Percentiles rank a stretch among this genome's conserved stretches.
phyloP scores from a whole-genome alignment of 1,284 basidiomycete species.

The Bjerkandera adusta region DNA sequence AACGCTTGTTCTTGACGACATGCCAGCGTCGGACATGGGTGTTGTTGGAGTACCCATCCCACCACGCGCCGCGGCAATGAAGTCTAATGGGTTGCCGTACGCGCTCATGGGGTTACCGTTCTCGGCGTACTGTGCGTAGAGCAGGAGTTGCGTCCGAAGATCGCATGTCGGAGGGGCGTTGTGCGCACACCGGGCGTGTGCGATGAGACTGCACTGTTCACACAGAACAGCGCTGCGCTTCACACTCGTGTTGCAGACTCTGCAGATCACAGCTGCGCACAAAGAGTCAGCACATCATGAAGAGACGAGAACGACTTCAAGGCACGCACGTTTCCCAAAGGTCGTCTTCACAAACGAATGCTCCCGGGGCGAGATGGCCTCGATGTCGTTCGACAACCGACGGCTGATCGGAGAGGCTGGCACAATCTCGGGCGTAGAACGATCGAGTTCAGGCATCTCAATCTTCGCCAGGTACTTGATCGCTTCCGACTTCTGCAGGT shows the following conservation, averaged over 20 bases:
- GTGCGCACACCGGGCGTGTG: constrained; percentile 76
- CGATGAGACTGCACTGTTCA: constrained; percentile 86
- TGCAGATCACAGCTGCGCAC: constrained; percentile 76
- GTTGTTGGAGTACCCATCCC: constrained; percentile 36
- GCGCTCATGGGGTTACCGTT: constrained; percentile 51
- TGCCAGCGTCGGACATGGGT: constrained; percentile 52
- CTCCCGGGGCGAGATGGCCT: constrained; percentile 54
- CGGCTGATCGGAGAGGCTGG: constrained; percentile 24
- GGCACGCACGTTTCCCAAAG: constrained; percentile 81
- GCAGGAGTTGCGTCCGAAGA: constrained; percentile 70
- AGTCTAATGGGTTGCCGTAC: constrained; percentile 52
- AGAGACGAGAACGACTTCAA: constrained; percentile 2
- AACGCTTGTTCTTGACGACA: constrained; percentile 45
- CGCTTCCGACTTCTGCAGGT: constrained; percentile 71
- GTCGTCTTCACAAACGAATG: constrained; percentile 91
- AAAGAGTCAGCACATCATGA: constrained; percentile 19
- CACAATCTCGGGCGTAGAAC: constrained; percentile 36
- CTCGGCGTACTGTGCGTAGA: constrained; percentile 73
- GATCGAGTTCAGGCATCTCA: constrained; percentile 46
- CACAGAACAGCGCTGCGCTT: constrained; percentile 90
- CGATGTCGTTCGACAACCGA: constrained; percentile 40
- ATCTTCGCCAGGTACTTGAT: constrained; percentile 50
- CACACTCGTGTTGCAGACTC: constrained; percentile 77
- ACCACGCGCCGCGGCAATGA: constrained; percentile 33
- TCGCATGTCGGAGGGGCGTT: constrained; percentile 83